Evolutionary conservation across 169 alveolate species (phyloP), one percentile per base, ranked within the genome.

Genomic region (Besnoitia besnoiti): DNA sequence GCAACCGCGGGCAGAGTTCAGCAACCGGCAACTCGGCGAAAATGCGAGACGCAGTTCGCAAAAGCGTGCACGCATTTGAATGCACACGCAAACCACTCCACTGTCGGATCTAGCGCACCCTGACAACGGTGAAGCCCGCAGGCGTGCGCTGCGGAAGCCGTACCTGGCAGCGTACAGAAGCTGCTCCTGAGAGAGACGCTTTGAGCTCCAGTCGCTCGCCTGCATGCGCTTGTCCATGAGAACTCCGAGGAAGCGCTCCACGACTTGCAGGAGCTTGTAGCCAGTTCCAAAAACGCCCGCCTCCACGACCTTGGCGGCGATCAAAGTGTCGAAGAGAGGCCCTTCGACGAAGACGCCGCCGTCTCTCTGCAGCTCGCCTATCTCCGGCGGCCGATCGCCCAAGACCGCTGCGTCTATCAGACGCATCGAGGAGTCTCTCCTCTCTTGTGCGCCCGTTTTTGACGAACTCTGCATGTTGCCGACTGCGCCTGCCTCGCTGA

Each of bases 221-320:
- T 97, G 98, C 94, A 96, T 98, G 42, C 95, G 95, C 79, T 97
- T 97, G 90, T 96, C 98, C 91, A 97, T 82, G 47, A 90, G 92
- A 7, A 97, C 92, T 61, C 95, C 95, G 50, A 96, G 94, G 85
- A 93, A 93, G 50, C 98, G 90, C 87, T 97, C 98, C 3, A 95
- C 96, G 10, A 97, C 97, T 42, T 95, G 97, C 42, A 89, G 94
- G 49, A 97, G 93, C 61, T 95, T 93, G 91, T 95, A 97, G 39
- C 98, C 97, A 89, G 90, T 85, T 55, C 92, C 94, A 24, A 90
- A 77, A 42, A 95, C 91, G 59, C 96, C 96, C 24, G 97, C 97
- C 37, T 95, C 97, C 47, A 97, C 67, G 46, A 97, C 73, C 90
- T 95, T 94, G 30, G 97, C 95, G 30, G 98, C 97, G 59, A 97